Evolutionary conservation across 208 protist species (phyloP).

Genomic region (Novymonas esmeraldas): DNA sequence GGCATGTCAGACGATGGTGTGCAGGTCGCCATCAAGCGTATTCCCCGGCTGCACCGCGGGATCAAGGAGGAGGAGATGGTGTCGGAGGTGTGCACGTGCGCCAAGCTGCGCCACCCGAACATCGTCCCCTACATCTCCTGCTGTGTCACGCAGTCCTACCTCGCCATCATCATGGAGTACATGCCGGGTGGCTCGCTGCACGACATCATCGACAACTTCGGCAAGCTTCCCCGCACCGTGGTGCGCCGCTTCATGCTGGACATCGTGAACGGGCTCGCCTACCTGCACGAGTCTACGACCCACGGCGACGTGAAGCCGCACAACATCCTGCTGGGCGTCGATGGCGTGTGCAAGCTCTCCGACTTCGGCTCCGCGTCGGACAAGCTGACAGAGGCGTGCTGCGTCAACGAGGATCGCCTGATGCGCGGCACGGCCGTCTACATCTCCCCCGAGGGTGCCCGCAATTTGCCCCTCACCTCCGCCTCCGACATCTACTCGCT

Average conservation of each 20-base stretch:
- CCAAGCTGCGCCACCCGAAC: conserved; percentile 73
- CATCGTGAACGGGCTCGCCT: conserved; percentile 74
- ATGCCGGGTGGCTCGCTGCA: conserved; percentile 81
- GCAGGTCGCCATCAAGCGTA: conserved; percentile 86
- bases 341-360: conserved; percentile 85
- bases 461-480: conserved; percentile 49
- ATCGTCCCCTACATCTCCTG: conserved; percentile 82
- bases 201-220: conserved; percentile 74
- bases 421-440: conserved; percentile 82
- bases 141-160: conserved; percentile 54
- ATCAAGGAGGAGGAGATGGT: conserved; percentile 68
- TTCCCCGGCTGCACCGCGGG: conserved; percentile 59
- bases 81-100: conserved; percentile 62
- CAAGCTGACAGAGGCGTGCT: conserved; percentile 31
- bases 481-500: conserved; percentile 86
- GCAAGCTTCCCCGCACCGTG: conserved; percentile 47
- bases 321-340: conserved; percentile 81
- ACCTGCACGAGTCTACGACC: conserved; percentile 78
- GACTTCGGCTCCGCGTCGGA: conserved; percentile 87
- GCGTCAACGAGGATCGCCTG: conserved; percentile 46
- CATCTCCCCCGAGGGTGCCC: conserved; percentile 83
- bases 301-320: conserved; percentile 91
- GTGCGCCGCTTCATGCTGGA: conserved; percentile 77
- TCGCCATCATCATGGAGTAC: conserved; percentile 89
- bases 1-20: conserved; percentile 71